Conservation (phyloP, 768 basidiomycete species). For the Suillus decipiens region DNA sequence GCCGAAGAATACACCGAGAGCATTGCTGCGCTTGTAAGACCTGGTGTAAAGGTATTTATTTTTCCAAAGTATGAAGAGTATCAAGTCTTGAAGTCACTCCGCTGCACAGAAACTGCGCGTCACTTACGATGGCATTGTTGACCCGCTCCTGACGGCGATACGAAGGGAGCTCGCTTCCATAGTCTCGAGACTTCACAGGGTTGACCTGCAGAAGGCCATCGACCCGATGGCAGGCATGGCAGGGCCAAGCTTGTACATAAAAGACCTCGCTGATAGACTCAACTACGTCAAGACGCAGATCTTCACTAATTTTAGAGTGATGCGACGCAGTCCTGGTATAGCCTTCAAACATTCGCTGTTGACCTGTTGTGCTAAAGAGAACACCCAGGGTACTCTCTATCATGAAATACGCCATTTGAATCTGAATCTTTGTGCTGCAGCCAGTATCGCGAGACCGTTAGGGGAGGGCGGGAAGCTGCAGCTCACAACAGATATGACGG, state of each 20-base stretch:
- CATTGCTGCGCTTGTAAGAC: slow-evolving; percentile 55
- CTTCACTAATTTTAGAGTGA: slow-evolving; percentile 74
- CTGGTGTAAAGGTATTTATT: slow-evolving; percentile 57
- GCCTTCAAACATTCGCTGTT: not conserved
- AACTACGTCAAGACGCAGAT: slow-evolving; percentile 79
- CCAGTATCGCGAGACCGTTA: slow-evolving; percentile 89
- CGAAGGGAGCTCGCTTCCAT: slow-evolving; percentile 80
- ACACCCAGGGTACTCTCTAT: slow-evolving; percentile 58
- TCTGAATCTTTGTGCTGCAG: slow-evolving; percentile 90
- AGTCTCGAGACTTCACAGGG: slow-evolving; percentile 79
- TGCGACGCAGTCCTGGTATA: slow-evolving; percentile 70
- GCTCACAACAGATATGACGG: slow-evolving; percentile 94
- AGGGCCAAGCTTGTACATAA: slow-evolving; percentile 79
- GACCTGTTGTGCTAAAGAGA: not conserved
- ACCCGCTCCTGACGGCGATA: slow-evolving; percentile 67
- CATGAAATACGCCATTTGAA: slow-evolving; percentile 75
- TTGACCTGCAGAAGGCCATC: slow-evolving; percentile 73
- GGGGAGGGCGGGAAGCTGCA: slow-evolving; percentile 94
- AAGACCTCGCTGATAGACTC: slow-evolving; percentile 88
- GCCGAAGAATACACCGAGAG: slow-evolving; percentile 64
- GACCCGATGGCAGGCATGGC: slow-evolving; percentile 61
- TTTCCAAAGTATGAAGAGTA: not conserved
- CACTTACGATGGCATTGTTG: slow-evolving; percentile 56
- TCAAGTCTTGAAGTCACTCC: not conserved
- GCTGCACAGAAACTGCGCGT: slow-evolving; percentile 47